Percentiles rank a stretch among this genome's conserved stretches.
Conservation (phyloP, 805 yeast species). For the Phaffomyces opuntiae region DNA sequence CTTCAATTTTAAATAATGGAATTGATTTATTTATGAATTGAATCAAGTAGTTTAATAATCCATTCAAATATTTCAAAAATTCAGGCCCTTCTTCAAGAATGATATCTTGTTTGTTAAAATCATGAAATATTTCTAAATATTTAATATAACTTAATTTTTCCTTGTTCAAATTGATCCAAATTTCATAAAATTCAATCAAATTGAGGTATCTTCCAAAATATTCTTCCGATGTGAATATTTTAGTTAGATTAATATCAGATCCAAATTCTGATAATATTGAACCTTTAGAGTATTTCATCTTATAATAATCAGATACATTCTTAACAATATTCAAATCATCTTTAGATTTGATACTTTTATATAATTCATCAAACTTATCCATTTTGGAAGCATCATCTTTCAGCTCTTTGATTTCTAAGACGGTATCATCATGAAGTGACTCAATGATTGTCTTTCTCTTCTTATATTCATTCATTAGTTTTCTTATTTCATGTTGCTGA, state of each 20-base stretch:
- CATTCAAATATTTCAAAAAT: constrained; percentile 31
- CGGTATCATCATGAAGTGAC: background rate
- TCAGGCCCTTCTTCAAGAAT: constrained; percentile 14
- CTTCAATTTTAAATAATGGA: constrained; percentile 40
- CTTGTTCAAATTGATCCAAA: constrained; percentile 42
- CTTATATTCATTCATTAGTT: constrained; percentile 42
- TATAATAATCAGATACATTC: constrained; percentile 11
- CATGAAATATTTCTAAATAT: constrained; percentile 41
- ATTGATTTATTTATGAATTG: constrained; percentile 39
- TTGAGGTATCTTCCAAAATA: constrained; percentile 59
- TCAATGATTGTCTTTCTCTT: constrained; percentile 18
- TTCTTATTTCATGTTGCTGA: constrained; percentile 62
- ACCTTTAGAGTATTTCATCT: constrained; percentile 14
- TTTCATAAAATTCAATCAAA: constrained; percentile 41
- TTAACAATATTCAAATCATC: constrained; percentile 14
- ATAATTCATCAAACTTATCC: constrained; percentile 30
- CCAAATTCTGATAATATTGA: constrained; percentile 44
- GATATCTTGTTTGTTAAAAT: constrained; percentile 27
- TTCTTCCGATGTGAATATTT: constrained; percentile 53
- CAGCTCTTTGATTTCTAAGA: background rate
- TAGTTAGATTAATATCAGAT: constrained; percentile 39
- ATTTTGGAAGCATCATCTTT: constrained; percentile 25
- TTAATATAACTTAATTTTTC: constrained; percentile 38
- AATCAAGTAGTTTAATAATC: constrained; percentile 43
- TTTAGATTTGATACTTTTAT: constrained; percentile 25